Percentiles rank a stretch among this genome's conserved stretches.
phyloP scores from a whole-genome alignment of 2,329 filamentous ascomycete species.

The Lasiodiplodia citricola region DNA sequence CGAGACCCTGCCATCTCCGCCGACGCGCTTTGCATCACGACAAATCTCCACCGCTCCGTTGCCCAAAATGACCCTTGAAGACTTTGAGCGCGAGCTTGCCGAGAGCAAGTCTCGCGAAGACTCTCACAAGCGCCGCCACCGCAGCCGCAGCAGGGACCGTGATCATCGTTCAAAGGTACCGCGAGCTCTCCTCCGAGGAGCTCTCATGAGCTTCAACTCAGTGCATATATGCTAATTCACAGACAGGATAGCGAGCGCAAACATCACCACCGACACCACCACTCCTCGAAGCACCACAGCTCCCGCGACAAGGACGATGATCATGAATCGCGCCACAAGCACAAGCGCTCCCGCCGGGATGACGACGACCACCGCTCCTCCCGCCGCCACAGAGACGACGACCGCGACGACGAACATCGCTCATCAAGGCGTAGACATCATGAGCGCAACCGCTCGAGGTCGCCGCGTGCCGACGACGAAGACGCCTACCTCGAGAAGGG shows the following conservation, averaged over 20 bases:
- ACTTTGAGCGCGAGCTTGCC: constrained; percentile 79
- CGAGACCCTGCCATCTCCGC: constrained; percentile 15
- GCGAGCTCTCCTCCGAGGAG: neutral
- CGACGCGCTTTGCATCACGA: constrained; percentile 9
- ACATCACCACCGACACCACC: constrained; percentile 51
- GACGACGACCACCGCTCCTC: constrained; percentile 47
- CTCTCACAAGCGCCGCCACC: constrained; percentile 52
- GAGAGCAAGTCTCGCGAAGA: constrained; percentile 64
- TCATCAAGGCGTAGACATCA: constrained; percentile 30
- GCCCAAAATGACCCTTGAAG: constrained; percentile 63
- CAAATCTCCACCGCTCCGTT: neutral
- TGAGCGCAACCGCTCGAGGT: constrained; percentile 23
- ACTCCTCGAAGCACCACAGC: constrained; percentile 50
- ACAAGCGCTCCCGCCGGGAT: constrained; percentile 69
- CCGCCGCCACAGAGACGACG: constrained; percentile 58
- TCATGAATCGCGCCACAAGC: constrained; percentile 55
- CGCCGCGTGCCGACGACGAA: constrained; percentile 34
- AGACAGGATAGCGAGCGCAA: constrained; percentile 45
- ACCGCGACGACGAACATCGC: constrained; percentile 42
- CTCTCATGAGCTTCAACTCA: neutral
- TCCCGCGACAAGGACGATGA: constrained; percentile 57
- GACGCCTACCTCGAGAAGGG: constrained; percentile 53
- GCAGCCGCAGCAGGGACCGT: constrained; percentile 46
- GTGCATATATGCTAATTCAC: neutral
- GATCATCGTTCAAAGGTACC: constrained; percentile 35